A percentile compares a stretch with the other conserved stretches of the same genome.
These are phyloP conservation scores for Penicillium capsulatum DNA, from an alignment of 2,329 filamentous ascomycete species.

Conservation along the genomic window DNA sequence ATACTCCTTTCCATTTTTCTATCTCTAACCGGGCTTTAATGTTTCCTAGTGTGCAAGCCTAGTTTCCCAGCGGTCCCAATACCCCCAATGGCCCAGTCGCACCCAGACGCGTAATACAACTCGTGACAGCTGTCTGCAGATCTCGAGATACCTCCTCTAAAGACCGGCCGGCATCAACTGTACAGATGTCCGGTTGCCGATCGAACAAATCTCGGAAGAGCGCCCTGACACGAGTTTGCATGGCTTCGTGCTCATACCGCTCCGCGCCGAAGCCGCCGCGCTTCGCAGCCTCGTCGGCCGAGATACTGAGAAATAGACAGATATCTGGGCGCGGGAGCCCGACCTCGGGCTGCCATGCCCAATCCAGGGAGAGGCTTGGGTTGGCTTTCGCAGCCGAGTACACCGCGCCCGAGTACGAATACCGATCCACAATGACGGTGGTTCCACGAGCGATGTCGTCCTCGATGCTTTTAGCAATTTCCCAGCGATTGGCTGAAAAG, in stretches of 20 bases:
- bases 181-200: constrained; percentile 47
- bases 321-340: constrained; percentile 84
- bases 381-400: constrained; percentile 87
- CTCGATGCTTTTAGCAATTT: constrained; percentile 48
- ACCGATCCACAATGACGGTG: constrained; percentile 82
- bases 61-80: constrained; percentile 30
- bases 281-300: constrained; percentile 64
- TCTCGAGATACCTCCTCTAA: constrained; percentile 50
- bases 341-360: constrained; percentile 79
- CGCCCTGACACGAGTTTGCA: constrained; percentile 74
- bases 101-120: constrained; percentile 32
- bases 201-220: constrained; percentile 60
- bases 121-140: constrained; percentile 29
- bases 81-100: constrained; percentile 33
- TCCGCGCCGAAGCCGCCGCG: constrained; percentile 87
- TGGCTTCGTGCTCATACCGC: constrained; percentile 77
- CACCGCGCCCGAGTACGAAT: constrained; percentile 91
- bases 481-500: constrained; percentile 90
- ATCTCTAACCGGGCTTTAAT: no score
- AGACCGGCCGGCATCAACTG: constrained; percentile 52
- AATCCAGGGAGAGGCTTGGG: constrained; percentile 63
- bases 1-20: no score
- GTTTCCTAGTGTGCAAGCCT: constrained; percentile 4
- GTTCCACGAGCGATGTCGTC: constrained; percentile 59
- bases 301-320: constrained; percentile 81